Percentiles rank a stretch among this genome's conserved stretches.
Conservation (phyloP, 2,329 filamentous ascomycete species). For the Fusarium annulatum region DNA sequence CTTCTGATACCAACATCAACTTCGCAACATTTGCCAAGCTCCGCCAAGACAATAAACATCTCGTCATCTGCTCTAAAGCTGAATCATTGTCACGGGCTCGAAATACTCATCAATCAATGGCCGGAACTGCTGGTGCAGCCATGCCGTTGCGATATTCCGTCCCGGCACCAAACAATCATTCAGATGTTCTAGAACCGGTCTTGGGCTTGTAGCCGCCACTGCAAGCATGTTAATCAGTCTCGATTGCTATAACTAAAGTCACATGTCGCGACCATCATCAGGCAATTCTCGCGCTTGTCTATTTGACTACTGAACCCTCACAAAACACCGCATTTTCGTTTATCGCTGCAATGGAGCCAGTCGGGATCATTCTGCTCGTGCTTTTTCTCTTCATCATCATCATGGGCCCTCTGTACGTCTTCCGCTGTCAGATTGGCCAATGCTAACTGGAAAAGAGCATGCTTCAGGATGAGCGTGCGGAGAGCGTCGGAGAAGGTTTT, state of each 20-base stretch:
- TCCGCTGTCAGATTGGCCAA: not conserved
- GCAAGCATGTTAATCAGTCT: constrained; percentile 8
- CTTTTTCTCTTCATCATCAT: constrained; percentile 39
- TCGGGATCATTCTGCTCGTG: constrained; percentile 42
- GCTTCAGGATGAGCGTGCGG: constrained; percentile 30
- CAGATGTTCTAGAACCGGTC: constrained; percentile 23
- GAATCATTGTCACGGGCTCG: constrained; percentile 11
- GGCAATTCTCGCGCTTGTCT: not conserved
- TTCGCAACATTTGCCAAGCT: not conserved
- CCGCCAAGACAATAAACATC: constrained; percentile 24
- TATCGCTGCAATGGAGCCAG: constrained; percentile 37
- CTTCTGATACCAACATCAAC: not conserved
- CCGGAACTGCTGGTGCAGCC: constrained; percentile 3
- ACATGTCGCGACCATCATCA: constrained; percentile 8
- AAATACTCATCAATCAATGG: not conserved
- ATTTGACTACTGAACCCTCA: not conserved
- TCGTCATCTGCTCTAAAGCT: constrained; percentile 35
- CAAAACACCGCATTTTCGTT: not conserved
- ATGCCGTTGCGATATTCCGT: not conserved
- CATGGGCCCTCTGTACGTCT: constrained; percentile 38
- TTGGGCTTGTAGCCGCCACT: constrained; percentile 13
- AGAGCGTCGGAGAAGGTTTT: constrained; percentile 24
- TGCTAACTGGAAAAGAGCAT: constrained; percentile 32
- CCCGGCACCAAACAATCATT: not conserved
- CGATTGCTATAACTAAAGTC: not conserved